Evolutionary conservation across 257 asterid genomes (phyloP).

Genomic region (Solanum neorickii): DNA sequence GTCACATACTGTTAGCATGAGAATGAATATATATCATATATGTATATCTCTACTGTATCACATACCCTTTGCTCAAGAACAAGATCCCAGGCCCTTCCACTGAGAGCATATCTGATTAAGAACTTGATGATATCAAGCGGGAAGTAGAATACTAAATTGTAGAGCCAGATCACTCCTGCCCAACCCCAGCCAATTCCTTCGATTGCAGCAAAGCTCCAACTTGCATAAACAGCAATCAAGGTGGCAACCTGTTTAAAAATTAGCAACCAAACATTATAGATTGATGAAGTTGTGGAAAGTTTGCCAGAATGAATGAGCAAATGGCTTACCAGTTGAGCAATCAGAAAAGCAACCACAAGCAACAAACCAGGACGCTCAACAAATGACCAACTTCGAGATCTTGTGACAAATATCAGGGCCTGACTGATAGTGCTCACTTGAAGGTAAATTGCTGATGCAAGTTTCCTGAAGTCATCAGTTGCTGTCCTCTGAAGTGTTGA

Average conservation of each 20-base stretch:
- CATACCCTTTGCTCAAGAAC: slow-evolving; percentile 88
- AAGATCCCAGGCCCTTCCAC: slow-evolving; percentile 99
- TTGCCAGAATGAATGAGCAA: neutral
- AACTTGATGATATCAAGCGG: slow-evolving; percentile 86
- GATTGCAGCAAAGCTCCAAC: slow-evolving; percentile 89
- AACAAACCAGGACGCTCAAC: slow-evolving; percentile 88
- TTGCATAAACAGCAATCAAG: slow-evolving; percentile 84
- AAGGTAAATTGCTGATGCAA: slow-evolving; percentile 90
- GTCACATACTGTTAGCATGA: neutral
- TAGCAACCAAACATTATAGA: neutral
- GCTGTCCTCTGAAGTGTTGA: slow-evolving; percentile 87
- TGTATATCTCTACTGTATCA: neutral
- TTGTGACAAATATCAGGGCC: slow-evolving; percentile 88
- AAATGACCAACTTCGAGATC: slow-evolving; percentile 92
- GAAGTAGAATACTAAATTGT: slow-evolving; percentile 61
- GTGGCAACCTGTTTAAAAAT: slow-evolving; percentile 62
- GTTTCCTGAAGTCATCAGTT: slow-evolving; percentile 85
- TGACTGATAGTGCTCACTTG: slow-evolving; percentile 98
- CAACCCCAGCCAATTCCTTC: slow-evolving; percentile 99
- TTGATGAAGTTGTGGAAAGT: neutral
- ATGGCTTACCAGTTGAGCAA: slow-evolving; percentile 71
- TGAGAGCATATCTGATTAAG: slow-evolving; percentile 64
- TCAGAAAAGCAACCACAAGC: slow-evolving; percentile 65
- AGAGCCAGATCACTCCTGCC: slow-evolving; percentile 98
- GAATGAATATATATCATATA: neutral